A percentile compares a stretch with the other conserved stretches of the same genome.
Conservation (phyloP, 2,329 filamentous ascomycete species). For the Rhynchosporium graminicola region DNA sequence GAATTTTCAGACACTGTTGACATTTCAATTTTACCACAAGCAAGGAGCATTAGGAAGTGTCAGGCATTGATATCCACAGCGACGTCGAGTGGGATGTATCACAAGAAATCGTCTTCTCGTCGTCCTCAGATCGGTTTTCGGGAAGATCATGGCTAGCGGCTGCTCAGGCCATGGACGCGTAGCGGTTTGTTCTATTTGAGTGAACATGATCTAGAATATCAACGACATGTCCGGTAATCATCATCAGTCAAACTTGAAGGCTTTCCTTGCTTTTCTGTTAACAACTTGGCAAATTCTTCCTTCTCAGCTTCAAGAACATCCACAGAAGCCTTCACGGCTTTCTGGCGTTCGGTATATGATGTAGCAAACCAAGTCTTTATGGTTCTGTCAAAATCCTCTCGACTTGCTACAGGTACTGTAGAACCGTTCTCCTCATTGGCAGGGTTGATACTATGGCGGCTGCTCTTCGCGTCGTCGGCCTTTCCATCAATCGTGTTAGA, state of each 20-base stretch:
- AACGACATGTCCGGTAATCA: conserved; percentile 40
- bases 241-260: conserved; percentile 40
- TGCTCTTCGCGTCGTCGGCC: conserved; percentile 10
- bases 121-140: conserved; percentile 25
- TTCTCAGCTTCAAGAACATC: conserved; percentile 13
- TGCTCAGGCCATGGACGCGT: conserved; percentile 14
- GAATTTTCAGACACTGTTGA: conserved; percentile 54
- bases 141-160: conserved; percentile 11
- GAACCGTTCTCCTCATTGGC: conserved; percentile 24
- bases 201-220: conserved; percentile 37
- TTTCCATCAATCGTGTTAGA: conserved; percentile 29
- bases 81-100: conserved; percentile 51
- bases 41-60: conserved; percentile 56
- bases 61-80: conserved; percentile 59
- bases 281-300: conserved; percentile 36
- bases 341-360: conserved; percentile 36
- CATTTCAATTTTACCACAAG: conserved; percentile 52
- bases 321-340: conserved; percentile 37
- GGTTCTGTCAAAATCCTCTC: conserved; percentile 42
- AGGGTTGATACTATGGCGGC: conserved; percentile 15
- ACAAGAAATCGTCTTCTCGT: conserved; percentile 43
- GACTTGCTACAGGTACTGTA: conserved; percentile 49
- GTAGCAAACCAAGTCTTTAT: conserved; percentile 44
- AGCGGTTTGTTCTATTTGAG: conserved; percentile 18
- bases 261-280: conserved; percentile 55